phyloP scores from a whole-genome alignment of 129 eudicot species.

The Pittosporum tobira region DNA sequence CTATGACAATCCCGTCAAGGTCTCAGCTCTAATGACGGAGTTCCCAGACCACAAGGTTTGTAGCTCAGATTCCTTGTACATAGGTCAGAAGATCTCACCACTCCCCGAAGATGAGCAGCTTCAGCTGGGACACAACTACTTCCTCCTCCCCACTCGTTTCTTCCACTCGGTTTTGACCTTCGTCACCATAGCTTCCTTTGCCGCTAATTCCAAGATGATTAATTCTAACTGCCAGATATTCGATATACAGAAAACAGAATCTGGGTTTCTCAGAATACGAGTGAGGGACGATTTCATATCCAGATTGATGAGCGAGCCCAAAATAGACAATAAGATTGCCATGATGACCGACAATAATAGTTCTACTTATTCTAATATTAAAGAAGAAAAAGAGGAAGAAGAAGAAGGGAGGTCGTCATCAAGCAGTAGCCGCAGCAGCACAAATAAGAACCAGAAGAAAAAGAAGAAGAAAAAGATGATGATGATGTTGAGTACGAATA shows the following conservation, averaged over 20 bases:
- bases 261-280: slow-evolving; percentile 5
- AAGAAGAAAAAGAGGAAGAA: neutral
- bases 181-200: slow-evolving; percentile 29
- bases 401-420: slow-evolving; percentile 29
- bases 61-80: slow-evolving; percentile 55
- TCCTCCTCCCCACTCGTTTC: slow-evolving; percentile 38
- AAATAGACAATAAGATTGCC: no score
- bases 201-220: neutral
- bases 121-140: slow-evolving; percentile 41
- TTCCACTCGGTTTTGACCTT: slow-evolving; percentile 43
- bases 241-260: slow-evolving; percentile 4
- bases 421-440: slow-evolving; percentile 14
- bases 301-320: neutral
- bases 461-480: neutral
- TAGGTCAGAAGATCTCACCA: slow-evolving; percentile 48
- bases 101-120: slow-evolving; percentile 41
- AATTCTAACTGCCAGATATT: neutral
- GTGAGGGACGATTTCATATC: slow-evolving; percentile 1
- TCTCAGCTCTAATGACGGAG: slow-evolving; percentile 29
- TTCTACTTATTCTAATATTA: neutral
- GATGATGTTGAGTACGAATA: no score
- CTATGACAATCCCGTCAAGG: slow-evolving; percentile 33
- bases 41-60: slow-evolving; percentile 38
- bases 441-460: slow-evolving; percentile 11
- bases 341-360: no score